Evolutionary conservation across 306 rosid species (phyloP).

Genomic region (Fragaria nilgerrensis): DNA sequence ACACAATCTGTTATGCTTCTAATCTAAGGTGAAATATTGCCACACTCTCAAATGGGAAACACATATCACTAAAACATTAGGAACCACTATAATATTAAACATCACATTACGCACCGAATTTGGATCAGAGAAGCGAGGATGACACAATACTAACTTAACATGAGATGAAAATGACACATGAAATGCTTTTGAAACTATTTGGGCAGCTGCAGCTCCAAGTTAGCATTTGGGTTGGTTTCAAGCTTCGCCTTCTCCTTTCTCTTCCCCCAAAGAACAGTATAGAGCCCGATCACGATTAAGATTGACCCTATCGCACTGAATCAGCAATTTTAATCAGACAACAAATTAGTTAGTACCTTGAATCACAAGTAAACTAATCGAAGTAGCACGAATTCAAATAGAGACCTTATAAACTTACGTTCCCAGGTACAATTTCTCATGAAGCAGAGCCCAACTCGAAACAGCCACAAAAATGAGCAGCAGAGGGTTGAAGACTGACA

Average conservation of each 20-base stretch:
- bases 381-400: not conserved
- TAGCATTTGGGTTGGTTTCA: too few species aligned
- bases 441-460: conserved; percentile 67
- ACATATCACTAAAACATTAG: not conserved
- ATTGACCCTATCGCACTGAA: conserved; percentile 55
- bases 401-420: conserved; percentile 43
- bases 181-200: too few species aligned
- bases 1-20: too few species aligned
- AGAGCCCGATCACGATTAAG: not conserved
- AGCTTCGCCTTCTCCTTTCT: too few species aligned
- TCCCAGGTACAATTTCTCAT: conserved; percentile 57
- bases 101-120: not conserved
- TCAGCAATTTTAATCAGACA: not conserved
- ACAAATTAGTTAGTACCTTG: not conserved
- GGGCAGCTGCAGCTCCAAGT: too few species aligned
- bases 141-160: too few species aligned
- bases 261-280: too few species aligned
- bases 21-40: too few species aligned
- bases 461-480: conserved; percentile 55
- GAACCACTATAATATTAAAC: not conserved
- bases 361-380: not conserved
- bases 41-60: not conserved
- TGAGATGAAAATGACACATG: too few species aligned
- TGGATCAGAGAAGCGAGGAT: not conserved
- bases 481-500: conserved; percentile 65